Evolutionary conservation across 805 yeast genomes (phyloP).

Genomic region (Suhomyces emberorum): DNA sequence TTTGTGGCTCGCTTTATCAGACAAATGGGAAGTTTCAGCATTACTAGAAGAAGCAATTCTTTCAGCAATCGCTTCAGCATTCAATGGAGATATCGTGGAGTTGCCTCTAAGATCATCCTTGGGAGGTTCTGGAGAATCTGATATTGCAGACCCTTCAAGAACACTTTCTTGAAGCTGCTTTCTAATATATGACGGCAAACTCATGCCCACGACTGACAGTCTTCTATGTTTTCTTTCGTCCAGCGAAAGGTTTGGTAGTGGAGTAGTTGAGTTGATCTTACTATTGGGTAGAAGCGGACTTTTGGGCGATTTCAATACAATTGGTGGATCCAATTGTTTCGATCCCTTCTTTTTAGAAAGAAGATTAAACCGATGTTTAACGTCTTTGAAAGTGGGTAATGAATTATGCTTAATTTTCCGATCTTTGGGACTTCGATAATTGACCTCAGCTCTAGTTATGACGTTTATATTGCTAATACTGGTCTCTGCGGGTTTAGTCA

Average conservation of each 20-base stretch:
- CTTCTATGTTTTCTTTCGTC: not conserved
- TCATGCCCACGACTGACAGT: not conserved
- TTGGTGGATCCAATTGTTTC: not conserved
- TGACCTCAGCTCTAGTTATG: conserved; percentile 23
- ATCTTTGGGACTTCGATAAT: conserved; percentile 1
- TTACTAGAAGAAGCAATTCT: not conserved
- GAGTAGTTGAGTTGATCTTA: conserved; percentile 14
- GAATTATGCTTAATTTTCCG: conserved; percentile 1
- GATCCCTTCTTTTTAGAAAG: conserved; percentile 4
- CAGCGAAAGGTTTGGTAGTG: not conserved
- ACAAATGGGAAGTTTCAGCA: not conserved
- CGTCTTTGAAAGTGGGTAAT: conserved; percentile 9
- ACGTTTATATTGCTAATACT: conserved; percentile 33
- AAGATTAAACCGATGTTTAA: conserved; percentile 15
- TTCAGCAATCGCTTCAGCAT: not conserved
- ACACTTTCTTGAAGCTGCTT: not conserved
- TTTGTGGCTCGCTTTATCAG: conserved; percentile 2
- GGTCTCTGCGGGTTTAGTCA: conserved; percentile 30
- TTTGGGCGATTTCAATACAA: not conserved
- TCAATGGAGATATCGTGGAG: not conserved
- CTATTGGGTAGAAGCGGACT: conserved; percentile 31
- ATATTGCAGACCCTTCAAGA: not conserved
- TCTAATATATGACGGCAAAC: no score
- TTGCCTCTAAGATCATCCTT: no score
- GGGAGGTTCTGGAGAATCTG: not conserved